Evolutionary conservation across 352 stramenopile species (phyloP), one percentile per base, ranked within the genome.

Genomic region (Globisporangium viniferum): DNA sequence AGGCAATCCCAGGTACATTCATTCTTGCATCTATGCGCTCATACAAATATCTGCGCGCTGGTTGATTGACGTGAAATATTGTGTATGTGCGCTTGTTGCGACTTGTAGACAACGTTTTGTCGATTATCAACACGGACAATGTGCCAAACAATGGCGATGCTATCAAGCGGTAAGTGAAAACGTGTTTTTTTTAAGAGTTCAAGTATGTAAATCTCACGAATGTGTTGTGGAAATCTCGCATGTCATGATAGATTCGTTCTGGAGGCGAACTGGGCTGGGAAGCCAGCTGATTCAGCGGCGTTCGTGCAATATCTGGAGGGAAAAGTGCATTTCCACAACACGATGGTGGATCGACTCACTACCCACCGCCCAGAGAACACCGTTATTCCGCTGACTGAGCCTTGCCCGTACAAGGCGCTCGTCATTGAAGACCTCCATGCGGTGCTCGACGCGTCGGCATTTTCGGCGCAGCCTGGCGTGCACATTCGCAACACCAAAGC

Each of bases 301-400:
- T 86, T 91, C 53, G 55, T 48, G 1, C 53, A 54, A 5, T 91
- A 88, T 59, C n/a, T 92, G n/a, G 59, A 62, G 2, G 35, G 62
- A 10, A 78, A 86, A 3, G 84, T 93, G 51, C 70, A 79, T 15
- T 95, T 93, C 57, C 84, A 95, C 75, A 94, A 93, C 69, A 90
- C 86, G 3, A 95, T 95, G 84, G 88, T 95, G 14, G 88, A 94
- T 48, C 75, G 88, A n/a, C 74, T 95, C 31, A 91, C 82, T 41
- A 76, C 73, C 6, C 80, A 90, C 55, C 74, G 86, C 5, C 61
- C 54, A 1, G 68, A 67, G 14, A 74, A 89, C 66, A 36, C 68
- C 12, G 55, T 91, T 6, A 78, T 94, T 64, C 88, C 88, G 24
- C 59, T 78, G 3, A 79, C 82, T 2, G 86, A 95, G 68, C 82